Conservation (phyloP, 1,284 basidiomycete species). For the Ceratobasidium sp. region DNA sequence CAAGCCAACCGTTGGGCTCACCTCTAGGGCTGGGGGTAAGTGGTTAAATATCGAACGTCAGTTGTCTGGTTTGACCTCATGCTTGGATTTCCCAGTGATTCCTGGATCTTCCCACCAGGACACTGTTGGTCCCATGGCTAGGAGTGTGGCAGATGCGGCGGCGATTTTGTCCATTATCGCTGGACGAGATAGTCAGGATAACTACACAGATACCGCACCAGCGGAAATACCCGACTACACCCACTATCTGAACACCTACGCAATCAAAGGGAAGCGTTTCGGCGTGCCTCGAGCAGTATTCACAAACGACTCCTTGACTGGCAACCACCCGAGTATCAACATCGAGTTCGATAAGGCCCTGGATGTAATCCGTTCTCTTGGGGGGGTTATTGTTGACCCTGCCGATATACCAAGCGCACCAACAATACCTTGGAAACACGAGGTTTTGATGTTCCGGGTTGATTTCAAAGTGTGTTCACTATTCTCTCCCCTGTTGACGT, state of each 20-base stretch:
- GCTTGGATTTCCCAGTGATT: conserved; percentile 60
- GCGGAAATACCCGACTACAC: conserved; percentile 67
- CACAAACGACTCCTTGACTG: conserved; percentile 38
- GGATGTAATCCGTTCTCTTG: conserved; percentile 63
- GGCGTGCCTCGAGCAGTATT: conserved; percentile 63
- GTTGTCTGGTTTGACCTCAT: background rate
- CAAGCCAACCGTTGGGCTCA: conserved; percentile 73
- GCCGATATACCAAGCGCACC: conserved; percentile 70
- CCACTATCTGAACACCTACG: conserved; percentile 64
- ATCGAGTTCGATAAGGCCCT: conserved; percentile 66
- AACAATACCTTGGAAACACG: conserved; percentile 66
- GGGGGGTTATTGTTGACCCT: conserved; percentile 73
- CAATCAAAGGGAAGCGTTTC: conserved; percentile 69
- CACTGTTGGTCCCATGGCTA: conserved; percentile 72
- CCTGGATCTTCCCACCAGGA: conserved; percentile 74
- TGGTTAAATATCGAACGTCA: conserved; percentile 36
- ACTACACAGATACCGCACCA: conserved; percentile 72
- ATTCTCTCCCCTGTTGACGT: too few species aligned
- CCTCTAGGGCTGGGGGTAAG: conserved; percentile 72
- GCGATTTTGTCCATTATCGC: conserved; percentile 70
- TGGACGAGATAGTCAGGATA: conserved; percentile 70
- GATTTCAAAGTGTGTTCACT: conserved; percentile 18
- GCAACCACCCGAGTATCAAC: conserved; percentile 15
- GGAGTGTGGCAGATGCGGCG: conserved; percentile 71
- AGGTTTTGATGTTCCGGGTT: conserved; percentile 63